Evolutionary conservation across 2,329 filamentous ascomycete species (phyloP).

Genomic region (Ascochyta rabiei): DNA sequence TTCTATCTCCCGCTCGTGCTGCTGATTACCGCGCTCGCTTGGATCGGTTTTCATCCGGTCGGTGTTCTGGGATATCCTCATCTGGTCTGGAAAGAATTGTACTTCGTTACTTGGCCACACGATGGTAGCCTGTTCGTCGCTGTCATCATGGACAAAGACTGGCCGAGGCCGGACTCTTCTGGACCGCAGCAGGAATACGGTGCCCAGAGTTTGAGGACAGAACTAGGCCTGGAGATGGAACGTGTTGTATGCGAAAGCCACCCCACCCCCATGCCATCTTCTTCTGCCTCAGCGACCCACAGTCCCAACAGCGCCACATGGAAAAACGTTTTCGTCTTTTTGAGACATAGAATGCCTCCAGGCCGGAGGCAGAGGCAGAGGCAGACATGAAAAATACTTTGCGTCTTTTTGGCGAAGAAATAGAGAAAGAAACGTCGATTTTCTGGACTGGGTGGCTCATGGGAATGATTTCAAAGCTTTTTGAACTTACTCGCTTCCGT

Average conservation of each 20-base stretch:
- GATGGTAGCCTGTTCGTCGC: constrained; percentile 91
- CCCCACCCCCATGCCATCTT: background rate
- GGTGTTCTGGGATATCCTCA: constrained; percentile 76
- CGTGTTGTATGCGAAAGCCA: too few relatives aligned
- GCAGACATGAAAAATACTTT: background rate
- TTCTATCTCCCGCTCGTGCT: constrained; percentile 86
- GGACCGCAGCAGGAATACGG: too few relatives aligned
- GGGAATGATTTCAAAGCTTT: background rate
- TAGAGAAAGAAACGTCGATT: background rate
- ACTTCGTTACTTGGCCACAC: constrained; percentile 94
- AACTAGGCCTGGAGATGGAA: too few relatives aligned
- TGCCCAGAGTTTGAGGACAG: too few relatives aligned
- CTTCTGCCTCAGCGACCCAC: background rate
- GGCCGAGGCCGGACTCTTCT: too few relatives aligned
- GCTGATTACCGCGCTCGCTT: constrained; percentile 77
- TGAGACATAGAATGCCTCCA: background rate
- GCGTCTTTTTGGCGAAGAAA: background rate
- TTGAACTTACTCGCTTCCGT: background rate
- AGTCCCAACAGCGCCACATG: background rate
- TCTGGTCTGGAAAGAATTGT: constrained; percentile 89
- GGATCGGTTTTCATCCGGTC: constrained; percentile 62
- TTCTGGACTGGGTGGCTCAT: background rate
- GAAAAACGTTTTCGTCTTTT: background rate
- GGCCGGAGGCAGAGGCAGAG: background rate
- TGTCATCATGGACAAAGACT: constrained; percentile 69